phyloP scores from a whole-genome alignment of 2,329 filamentous ascomycete genomes.

The Claviceps purpurea region DNA sequence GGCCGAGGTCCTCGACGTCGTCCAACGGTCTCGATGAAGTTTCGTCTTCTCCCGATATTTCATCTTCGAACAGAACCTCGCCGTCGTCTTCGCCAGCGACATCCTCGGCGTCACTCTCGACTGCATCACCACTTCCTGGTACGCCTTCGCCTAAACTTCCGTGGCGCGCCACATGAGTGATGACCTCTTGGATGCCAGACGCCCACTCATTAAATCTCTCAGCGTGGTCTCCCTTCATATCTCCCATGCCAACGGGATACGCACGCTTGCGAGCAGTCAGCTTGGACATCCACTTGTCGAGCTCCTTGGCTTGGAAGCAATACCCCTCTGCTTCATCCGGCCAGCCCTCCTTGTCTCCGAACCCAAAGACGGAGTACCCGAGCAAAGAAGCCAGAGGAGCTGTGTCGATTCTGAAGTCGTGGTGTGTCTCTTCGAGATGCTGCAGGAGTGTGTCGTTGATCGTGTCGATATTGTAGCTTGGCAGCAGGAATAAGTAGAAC shows the following conservation, averaged over 20 bases:
- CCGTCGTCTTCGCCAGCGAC: constrained; percentile 45
- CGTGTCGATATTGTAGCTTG: constrained; percentile 91
- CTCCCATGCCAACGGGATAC: constrained; percentile 78
- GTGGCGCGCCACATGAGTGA: constrained; percentile 49
- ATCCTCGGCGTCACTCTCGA: constrained; percentile 73
- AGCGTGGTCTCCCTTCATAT: constrained; percentile 62
- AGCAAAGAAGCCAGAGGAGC: constrained; percentile 62
- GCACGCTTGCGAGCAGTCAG: constrained; percentile 75
- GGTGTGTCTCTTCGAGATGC: constrained; percentile 81
- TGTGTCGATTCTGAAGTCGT: constrained; percentile 94
- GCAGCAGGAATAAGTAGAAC: constrained; percentile 75
- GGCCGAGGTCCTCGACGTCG: constrained; percentile 75
- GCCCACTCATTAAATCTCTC: constrained; percentile 65
- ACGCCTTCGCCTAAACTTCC: constrained; percentile 52
- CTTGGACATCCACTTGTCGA: constrained; percentile 97
- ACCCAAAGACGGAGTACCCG: constrained; percentile 88
- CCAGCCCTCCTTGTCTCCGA: constrained; percentile 87
- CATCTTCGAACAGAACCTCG: constrained; percentile 32
- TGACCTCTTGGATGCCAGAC: constrained; percentile 56
- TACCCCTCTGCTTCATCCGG: constrained; percentile 81
- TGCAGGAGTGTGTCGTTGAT: constrained; percentile 78
- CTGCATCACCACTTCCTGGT: constrained; percentile 65
- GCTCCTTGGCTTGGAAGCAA: constrained; percentile 79
- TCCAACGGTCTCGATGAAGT: constrained; percentile 37
- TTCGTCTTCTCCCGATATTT: constrained; percentile 22